phyloP scores from a whole-genome alignment of 179 eudicot genomes.

The Spergularia azorica region DNA sequence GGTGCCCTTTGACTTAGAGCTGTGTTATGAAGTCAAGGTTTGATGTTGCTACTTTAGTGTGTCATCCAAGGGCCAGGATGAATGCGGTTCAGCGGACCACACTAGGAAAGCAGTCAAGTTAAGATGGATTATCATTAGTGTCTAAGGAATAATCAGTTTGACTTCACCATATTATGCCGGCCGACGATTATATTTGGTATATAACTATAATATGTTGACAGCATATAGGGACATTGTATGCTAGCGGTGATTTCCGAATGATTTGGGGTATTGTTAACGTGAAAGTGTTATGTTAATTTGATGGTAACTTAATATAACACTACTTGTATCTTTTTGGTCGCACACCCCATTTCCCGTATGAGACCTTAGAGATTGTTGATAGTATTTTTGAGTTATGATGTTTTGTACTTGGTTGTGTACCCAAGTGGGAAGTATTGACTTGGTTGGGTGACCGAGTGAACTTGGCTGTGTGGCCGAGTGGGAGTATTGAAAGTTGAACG shows the following conservation, averaged over 20 bases:
- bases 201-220: constrained; percentile 2
- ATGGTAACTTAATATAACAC: not conserved
- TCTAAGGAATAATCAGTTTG: too few species aligned
- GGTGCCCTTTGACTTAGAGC: too few species aligned
- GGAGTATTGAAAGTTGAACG: not conserved
- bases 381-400: not conserved
- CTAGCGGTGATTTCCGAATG: not conserved
- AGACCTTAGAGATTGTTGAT: not conserved
- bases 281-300: constrained; percentile 7
- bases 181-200: not conserved
- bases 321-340: constrained; percentile 6
- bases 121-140: not conserved
- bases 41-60: not conserved
- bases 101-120: not conserved
- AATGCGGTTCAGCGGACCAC: not conserved
- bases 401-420: not conserved
- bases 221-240: constrained; percentile 4
- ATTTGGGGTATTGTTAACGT: constrained; percentile 2
- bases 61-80: not conserved
- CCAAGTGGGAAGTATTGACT: not conserved
- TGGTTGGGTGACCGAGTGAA: not conserved
- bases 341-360: not conserved
- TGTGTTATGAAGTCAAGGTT: not conserved
- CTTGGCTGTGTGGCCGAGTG: not conserved
- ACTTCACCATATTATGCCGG: too few species aligned